These are phyloP conservation scores for Aspergillus texensis DNA, from an alignment of 2,329 filamentous ascomycete species.

Conservation along the genomic window DNA sequence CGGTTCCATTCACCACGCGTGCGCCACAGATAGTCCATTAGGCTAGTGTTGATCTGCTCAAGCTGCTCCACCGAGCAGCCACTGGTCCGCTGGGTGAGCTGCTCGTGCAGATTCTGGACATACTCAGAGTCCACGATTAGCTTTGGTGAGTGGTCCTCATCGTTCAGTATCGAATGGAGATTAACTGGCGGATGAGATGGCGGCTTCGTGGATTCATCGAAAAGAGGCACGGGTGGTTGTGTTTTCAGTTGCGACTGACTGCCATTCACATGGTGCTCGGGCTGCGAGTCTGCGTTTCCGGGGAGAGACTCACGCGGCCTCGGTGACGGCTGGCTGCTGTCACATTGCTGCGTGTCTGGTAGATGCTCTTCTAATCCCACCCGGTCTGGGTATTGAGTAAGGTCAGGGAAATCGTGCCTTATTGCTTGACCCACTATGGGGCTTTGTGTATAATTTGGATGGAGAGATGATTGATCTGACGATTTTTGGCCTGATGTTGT, in stretches of 20 bases:
- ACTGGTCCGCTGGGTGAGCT: constrained; percentile 68
- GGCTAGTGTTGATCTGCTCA: constrained; percentile 84
- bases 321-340: constrained; percentile 37
- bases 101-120: constrained; percentile 61
- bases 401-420: constrained; percentile 56
- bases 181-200: constrained; percentile 26
- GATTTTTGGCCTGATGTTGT: constrained; percentile 82
- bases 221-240: constrained; percentile 44
- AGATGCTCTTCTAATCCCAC: constrained; percentile 61
- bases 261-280: constrained; percentile 34
- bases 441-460: constrained; percentile 69
- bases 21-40: constrained; percentile 91
- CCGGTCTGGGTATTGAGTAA: constrained; percentile 53
- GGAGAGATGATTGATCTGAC: constrained; percentile 71
- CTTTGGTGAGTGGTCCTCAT: constrained; percentile 33
- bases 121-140: constrained; percentile 51
- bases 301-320: constrained; percentile 28
- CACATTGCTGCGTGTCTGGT: constrained; percentile 64
- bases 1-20: constrained; percentile 81
- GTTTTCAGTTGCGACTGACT: constrained; percentile 44
- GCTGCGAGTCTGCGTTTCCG: constrained; percentile 31
- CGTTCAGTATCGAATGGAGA: constrained; percentile 38
- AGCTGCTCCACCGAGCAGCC: constrained; percentile 90
- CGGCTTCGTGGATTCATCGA: constrained; percentile 37
- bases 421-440: constrained; percentile 45